Evolutionary conservation across 495 filamentous ascomycete genomes (phyloP).

Genomic region (Talaromyces proteolyticus): DNA sequence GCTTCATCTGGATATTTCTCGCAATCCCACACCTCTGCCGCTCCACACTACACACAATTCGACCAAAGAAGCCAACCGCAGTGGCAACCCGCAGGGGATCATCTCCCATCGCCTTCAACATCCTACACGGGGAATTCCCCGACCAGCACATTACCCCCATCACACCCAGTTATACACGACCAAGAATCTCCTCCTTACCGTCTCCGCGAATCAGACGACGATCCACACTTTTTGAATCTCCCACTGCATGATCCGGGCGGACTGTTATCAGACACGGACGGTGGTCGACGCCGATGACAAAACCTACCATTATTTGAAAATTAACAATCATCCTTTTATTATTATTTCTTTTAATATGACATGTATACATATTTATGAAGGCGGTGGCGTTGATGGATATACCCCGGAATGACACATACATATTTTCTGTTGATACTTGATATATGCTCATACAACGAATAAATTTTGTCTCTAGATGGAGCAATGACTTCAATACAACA

Average conservation of each 20-base stretch:
- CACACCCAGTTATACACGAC: conserved; percentile 11
- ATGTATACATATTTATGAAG: not conserved
- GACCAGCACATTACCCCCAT: conserved; percentile 9
- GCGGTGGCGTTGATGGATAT: not conserved
- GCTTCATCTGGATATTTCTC: not conserved
- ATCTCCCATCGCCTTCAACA: conserved; percentile 28
- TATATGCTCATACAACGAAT: too few relatives aligned
- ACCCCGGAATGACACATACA: not conserved
- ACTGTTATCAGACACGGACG: not conserved
- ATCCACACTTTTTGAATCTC: not conserved
- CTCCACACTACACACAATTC: not conserved
- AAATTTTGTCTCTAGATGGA: too few relatives aligned
- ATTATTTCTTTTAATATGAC: not conserved
- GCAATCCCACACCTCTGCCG: not conserved
- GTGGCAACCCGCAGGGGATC: conserved; percentile 54
- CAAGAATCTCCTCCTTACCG: conserved; percentile 6
- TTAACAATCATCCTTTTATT: not conserved
- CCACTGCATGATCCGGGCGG: not conserved
- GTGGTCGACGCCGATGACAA: not conserved
- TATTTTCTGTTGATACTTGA: too few relatives aligned
- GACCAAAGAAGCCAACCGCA: conserved; percentile 44
- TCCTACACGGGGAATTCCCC: not conserved
- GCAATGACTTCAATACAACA: too few relatives aligned
- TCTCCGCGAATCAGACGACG: not conserved
- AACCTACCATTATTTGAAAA: not conserved